Base-by-base conservation (phyloP, 2,329 filamentous ascomycete genomes). In the Neofusicoccum laricinum region DNA sequence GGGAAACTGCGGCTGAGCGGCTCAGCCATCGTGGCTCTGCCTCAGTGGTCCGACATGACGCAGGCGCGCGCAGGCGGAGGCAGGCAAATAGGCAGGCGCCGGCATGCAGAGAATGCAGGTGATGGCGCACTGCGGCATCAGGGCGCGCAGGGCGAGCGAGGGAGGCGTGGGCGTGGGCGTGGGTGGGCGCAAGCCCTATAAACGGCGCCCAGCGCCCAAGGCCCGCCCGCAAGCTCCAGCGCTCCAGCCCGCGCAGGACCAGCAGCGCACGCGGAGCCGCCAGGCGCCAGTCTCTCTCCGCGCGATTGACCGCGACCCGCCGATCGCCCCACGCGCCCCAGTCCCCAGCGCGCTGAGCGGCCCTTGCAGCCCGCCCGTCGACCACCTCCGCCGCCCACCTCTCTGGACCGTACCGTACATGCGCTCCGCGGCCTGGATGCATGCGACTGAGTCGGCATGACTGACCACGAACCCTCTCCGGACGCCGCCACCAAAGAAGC, bases 401-500 rank as follows among this genome's bases (percentile, higher is more conserved):
- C 25, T n/a, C 43, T 34, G n/a, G 21, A 57, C 38, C 41, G 21
- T 4, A 6, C 53, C 11, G 41, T 59, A 59, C 55, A 59, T 59
- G 55, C 41, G 38, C 51, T 57, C 51, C 40, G 51, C 51, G 6
- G 51, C 51, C 10, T 34, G 41, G 25, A 36, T 59, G 55, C 55
- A 38, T 46, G 40, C 61, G 49, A 51, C 17, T 38, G 61, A 53
- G 61, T 53, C 61, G 61, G 61, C 61, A 63, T 63, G 61, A 49
- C 61, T 53, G 61, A 55, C 45, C 41, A 43, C 48, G 15, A 49
- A 25, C 43, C 48, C 36, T 61, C 71, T 48, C 68, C 66, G n/a
- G 69, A 76, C 53, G 70, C 74, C n/a, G 69, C 72, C 34, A 69
- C 73, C 19, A 69, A 69, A 63, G 81, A 83, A 71, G 81, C 81